Conservation (phyloP, 805 yeast genomes). For the Yarrowia bubula region DNA sequence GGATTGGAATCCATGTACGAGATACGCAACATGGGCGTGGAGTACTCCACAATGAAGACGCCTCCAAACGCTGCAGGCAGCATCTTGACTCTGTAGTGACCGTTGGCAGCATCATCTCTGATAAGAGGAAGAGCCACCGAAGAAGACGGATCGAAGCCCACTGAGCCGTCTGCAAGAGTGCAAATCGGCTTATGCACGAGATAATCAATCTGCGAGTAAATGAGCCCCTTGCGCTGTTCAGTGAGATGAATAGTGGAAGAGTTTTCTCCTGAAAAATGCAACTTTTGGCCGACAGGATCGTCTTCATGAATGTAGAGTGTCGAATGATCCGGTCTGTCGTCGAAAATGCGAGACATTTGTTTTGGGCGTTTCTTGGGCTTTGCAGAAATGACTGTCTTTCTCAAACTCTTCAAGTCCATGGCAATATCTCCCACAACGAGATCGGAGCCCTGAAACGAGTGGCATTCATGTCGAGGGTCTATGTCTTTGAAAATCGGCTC, state of each 20-base stretch:
- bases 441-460: neutral
- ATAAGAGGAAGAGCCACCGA: neutral
- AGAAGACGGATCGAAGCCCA: neutral
- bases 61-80: neutral
- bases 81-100: neutral
- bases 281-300: neutral
- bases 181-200: neutral
- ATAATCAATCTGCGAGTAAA: conserved; percentile 2
- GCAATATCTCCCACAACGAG: neutral
- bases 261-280: neutral
- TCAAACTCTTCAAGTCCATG: neutral
- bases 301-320: neutral
- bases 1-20: neutral
- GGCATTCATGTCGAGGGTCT: neutral
- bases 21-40: neutral
- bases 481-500: neutral
- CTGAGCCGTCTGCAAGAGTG: neutral
- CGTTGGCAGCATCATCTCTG: neutral
- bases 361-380: neutral
- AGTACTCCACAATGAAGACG: neutral
- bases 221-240: neutral
- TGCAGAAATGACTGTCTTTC: neutral
- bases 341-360: neutral
- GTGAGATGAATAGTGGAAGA: neutral
- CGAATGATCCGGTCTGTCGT: neutral